Base-by-base conservation (phyloP, 169 alveolate species). In the Plasmodium cynomolgi region DNA sequence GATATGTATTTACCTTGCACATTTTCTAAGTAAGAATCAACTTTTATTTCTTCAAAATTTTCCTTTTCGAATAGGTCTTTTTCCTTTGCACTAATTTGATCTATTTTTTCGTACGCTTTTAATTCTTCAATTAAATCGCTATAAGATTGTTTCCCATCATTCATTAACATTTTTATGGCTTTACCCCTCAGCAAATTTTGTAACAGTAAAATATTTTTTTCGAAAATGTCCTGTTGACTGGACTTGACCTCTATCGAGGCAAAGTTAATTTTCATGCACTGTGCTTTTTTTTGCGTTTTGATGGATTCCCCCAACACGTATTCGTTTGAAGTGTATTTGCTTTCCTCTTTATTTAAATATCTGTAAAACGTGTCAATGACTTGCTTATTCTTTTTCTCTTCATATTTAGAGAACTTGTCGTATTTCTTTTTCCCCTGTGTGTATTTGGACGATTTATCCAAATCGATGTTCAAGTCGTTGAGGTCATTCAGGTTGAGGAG, bases 11-110 rank as follows among this genome's bases (percentile, higher is more conserved):
- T 90, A 3, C 94, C 94, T 54, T 90, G 94, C 26, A 90, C 54
- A 90, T 90, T 90, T 90, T 90, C 94, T 37, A 90, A n/a, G 83
- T 90, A 90, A 56, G 94, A 80, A 90, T 90, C 94, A 62, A 90
- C 23, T 90, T 90, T 90, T 37, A 90, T 80, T 50, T 79, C 58
- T 62, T 90, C 94, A 44, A 90, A 68, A 74, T 80, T 80, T 47
- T 90, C 94, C 50, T 90, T 90, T 44, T 90, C 83, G 34, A 79
- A 80, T 39, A 81, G 23, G 13, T 90, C 83, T 80, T 80, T 90
- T 80, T 90, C 94, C 33, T 80, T 26, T 80, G 54, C 44, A 90
- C 94, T 90, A 39, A 56, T 79, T 31, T 80, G 84, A 62, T 90
- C 85, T 80, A 90, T 90, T 90, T 90, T 90, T 79, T 80, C 94